These are phyloP conservation scores for Elongisporangium undulatum DNA, from an alignment of 352 stramenopile genomes.

Conservation along the genomic window DNA sequence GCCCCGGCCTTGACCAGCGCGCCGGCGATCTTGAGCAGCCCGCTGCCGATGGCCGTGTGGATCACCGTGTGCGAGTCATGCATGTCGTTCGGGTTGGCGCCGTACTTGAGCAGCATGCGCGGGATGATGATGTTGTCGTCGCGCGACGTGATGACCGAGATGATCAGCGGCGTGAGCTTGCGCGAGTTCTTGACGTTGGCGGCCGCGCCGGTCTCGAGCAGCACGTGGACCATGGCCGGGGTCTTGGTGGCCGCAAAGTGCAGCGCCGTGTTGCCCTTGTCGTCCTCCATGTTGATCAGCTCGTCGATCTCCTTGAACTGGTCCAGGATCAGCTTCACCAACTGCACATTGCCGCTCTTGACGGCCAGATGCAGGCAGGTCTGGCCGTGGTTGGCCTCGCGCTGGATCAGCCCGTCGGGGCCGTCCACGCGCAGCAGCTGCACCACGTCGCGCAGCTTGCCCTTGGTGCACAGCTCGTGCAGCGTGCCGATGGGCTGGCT, in stretches of 20 bases:
- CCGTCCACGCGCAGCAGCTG: slow-evolving; percentile 75
- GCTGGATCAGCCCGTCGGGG: slow-evolving; percentile 53
- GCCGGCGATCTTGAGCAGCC: slow-evolving; percentile 67
- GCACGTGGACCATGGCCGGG: slow-evolving; percentile 72
- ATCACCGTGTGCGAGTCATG: slow-evolving; percentile 86
- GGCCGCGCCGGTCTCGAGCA: slow-evolving; percentile 72
- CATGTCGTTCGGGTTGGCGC: slow-evolving; percentile 87
- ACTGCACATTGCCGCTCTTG: slow-evolving; percentile 77
- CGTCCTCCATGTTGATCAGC: slow-evolving; percentile 80
- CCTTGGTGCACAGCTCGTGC: slow-evolving; percentile 76
- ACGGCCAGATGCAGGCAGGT: slow-evolving; percentile 76
- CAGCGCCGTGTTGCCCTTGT: slow-evolving; percentile 85
- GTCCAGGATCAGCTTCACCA: slow-evolving; percentile 81
- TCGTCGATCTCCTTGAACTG: slow-evolving; percentile 78
- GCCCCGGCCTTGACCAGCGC: slow-evolving; percentile 75
- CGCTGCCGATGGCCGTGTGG: slow-evolving; percentile 70
- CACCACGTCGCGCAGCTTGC: slow-evolving; percentile 71
- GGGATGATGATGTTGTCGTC: slow-evolving; percentile 81
- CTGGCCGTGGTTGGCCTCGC: slow-evolving; percentile 83
- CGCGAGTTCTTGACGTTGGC: slow-evolving; percentile 87
- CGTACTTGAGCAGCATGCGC: slow-evolving; percentile 86
- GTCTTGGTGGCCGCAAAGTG: slow-evolving; percentile 87
- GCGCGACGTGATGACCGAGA: slow-evolving; percentile 83
- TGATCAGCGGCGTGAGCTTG: slow-evolving; percentile 83
- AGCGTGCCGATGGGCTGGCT: slow-evolving; percentile 77